phyloP scores from a whole-genome alignment of 1,284 basidiomycete genomes.

The Xerocomus alliaceus region DNA sequence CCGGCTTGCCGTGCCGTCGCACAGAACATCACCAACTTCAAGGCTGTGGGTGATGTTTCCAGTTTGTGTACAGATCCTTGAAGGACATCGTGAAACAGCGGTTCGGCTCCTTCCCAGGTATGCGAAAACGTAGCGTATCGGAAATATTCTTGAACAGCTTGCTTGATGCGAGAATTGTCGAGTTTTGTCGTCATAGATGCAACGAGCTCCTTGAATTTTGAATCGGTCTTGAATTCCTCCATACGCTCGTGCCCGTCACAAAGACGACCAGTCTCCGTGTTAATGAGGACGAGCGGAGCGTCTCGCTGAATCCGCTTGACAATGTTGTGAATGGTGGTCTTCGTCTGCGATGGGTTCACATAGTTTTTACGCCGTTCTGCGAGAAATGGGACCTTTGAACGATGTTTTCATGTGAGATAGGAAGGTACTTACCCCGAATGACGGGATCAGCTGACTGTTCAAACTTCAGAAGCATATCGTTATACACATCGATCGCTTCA shows the following conservation, averaged over 20 bases:
- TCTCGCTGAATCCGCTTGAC: neutral
- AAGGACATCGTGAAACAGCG: neutral
- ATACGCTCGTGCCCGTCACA: neutral
- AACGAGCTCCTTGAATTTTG: neutral
- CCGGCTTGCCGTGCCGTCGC: neutral
- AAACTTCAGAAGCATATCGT: neutral
- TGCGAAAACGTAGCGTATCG: conserved; percentile 10
- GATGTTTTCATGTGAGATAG: neutral
- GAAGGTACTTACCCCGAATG: neutral
- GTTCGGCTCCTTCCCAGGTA: conserved; percentile 6
- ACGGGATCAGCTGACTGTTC: conserved; percentile 2
- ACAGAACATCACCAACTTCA: conserved; percentile 13
- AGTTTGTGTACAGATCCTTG: neutral
- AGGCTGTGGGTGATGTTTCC: neutral
- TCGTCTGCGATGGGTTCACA: conserved; percentile 10
- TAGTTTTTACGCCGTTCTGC: conserved; percentile 1
- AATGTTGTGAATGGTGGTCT: neutral
- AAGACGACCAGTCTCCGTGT: neutral
- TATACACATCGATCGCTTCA: neutral
- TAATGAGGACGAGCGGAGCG: neutral
- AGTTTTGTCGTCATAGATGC: neutral
- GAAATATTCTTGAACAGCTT: neutral
- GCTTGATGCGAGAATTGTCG: neutral
- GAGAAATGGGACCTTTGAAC: neutral
- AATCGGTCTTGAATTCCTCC: neutral